Evolutionary conservation across 495 filamentous ascomycete genomes (phyloP).

Genomic region (Neurospora intermedia): DNA sequence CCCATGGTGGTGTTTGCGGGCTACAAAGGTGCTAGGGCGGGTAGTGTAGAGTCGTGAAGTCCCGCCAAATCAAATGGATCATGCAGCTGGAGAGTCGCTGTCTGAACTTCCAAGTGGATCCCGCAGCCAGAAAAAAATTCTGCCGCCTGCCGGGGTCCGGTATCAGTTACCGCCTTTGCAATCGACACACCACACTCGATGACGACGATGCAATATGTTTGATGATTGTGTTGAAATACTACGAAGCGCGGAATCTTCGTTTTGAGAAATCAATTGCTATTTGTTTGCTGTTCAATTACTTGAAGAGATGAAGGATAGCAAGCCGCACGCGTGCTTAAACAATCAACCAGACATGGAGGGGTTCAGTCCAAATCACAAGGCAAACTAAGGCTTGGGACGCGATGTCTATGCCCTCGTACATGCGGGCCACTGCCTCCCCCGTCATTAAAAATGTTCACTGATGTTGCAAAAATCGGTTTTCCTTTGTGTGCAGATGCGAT

Average conservation of each 20-base stretch:
- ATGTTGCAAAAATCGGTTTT: background rate
- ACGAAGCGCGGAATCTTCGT: background rate
- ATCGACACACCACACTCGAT: background rate
- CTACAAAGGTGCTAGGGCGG: background rate
- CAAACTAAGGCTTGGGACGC: background rate
- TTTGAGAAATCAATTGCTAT: background rate
- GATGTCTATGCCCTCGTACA: background rate
- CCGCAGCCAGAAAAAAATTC: background rate
- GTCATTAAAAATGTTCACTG: background rate
- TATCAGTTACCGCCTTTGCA: constrained; percentile 1
- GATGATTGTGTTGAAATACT: background rate
- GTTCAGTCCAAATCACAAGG: background rate
- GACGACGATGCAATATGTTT: background rate
- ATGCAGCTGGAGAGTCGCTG: background rate
- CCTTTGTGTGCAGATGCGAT: constrained; percentile 4
- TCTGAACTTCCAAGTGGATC: background rate
- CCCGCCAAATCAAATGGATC: background rate
- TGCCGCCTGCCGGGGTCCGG: background rate
- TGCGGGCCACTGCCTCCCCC: background rate
- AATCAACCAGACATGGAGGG: background rate
- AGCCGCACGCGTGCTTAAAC: background rate
- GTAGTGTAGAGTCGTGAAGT: background rate
- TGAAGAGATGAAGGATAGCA: background rate
- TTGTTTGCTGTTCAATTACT: background rate
- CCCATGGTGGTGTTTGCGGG: constrained; percentile 32